Evolutionary conservation across 1,284 basidiomycete genomes (phyloP), one percentile per base, ranked within the genome.

Genomic region (Xerocomus nothofagi): DNA sequence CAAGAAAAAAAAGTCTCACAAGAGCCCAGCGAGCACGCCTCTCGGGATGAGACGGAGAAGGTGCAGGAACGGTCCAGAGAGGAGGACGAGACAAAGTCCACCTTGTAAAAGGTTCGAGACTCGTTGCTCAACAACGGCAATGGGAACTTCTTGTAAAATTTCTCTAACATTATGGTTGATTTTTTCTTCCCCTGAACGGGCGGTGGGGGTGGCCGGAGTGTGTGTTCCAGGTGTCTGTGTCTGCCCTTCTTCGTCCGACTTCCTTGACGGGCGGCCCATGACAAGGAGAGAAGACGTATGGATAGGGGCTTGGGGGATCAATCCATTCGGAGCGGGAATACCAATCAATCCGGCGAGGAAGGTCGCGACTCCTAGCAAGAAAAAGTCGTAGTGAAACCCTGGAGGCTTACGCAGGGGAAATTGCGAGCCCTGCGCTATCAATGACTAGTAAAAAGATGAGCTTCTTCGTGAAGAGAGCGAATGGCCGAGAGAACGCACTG

Each of bases 271-370:
- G 14, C 60, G 70, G 2, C 86, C 84, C 78, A 91, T 86, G 33
- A 96, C 79, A 15, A 90, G 76, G 0, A 99, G 80, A 7, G 92
- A 89, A 12, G 84, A 81, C 0, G 95, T 98, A 62, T 98, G 94
- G 21, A 97, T 90, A 0, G 95, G 96, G 1, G 96, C 95, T 71
- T 98, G 96, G 0, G 95, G 95, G 41, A 99, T 97, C 20, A 96
- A 78, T 4, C 94, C 95, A 61, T 98, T 98, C 0, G 95, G 95
- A 0, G 95, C 94, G 0, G 95, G 94, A 4, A 97, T 66, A 15
- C 95, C 95, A 3, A 99, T 76, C 17, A 98, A 73, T 0, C 93
- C 95, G 4, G 94, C 87, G 41, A 98, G 82, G 60, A 98, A 90
- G 0, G 95, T 98, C 0, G 91, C 94, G 54, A 96, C 76, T 4